These are phyloP conservation scores for Phytopythium mirpurense DNA, from an alignment of 352 stramenopile species.

Conservation along the genomic window DNA sequence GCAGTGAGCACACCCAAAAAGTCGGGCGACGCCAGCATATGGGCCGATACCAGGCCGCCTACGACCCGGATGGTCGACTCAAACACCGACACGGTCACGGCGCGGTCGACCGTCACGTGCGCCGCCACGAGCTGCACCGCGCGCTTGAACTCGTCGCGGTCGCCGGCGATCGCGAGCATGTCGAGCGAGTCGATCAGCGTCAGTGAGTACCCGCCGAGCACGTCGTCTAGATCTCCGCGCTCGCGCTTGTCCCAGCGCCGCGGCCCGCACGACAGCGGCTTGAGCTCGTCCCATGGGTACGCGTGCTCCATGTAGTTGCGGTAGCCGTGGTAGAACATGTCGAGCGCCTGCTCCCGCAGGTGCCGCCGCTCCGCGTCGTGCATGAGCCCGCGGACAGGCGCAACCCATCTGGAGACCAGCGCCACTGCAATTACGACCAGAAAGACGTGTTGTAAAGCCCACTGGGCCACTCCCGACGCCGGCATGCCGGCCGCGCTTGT, in stretches of 20 bases:
- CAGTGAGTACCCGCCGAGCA: conserved; percentile 75
- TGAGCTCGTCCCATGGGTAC: conserved; percentile 86
- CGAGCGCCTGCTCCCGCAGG: conserved; percentile 67
- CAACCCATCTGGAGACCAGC: neutral
- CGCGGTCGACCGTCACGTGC: conserved; percentile 73
- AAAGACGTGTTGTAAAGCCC: conserved; percentile 15
- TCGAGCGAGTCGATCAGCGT: conserved; percentile 89
- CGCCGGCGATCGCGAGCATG: conserved; percentile 84
- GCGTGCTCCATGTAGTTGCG: conserved; percentile 84
- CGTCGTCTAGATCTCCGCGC: conserved; percentile 82
- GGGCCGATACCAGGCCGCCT: conserved; percentile 87
- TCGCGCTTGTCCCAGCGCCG: conserved; percentile 73
- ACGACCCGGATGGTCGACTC: conserved; percentile 92
- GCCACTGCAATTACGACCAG: conserved; percentile 6
- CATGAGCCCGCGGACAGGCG: conserved; percentile 29
- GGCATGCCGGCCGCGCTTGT: too few species aligned
- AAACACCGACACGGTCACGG: conserved; percentile 91
- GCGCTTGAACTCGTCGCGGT: conserved; percentile 68
- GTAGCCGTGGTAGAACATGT: conserved; percentile 90
- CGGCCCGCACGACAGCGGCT: conserved; percentile 74
- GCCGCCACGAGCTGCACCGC: conserved; percentile 59
- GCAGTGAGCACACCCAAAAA: conserved; percentile 47
- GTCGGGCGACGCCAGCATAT: conserved; percentile 72
- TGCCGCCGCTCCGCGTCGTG: conserved; percentile 61
- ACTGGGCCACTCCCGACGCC: neutral